Evolutionary conservation across 2,329 filamentous ascomycete species (phyloP), one percentile per base, ranked within the genome.

Genomic region (Pestalotiopsis sp.): DNA sequence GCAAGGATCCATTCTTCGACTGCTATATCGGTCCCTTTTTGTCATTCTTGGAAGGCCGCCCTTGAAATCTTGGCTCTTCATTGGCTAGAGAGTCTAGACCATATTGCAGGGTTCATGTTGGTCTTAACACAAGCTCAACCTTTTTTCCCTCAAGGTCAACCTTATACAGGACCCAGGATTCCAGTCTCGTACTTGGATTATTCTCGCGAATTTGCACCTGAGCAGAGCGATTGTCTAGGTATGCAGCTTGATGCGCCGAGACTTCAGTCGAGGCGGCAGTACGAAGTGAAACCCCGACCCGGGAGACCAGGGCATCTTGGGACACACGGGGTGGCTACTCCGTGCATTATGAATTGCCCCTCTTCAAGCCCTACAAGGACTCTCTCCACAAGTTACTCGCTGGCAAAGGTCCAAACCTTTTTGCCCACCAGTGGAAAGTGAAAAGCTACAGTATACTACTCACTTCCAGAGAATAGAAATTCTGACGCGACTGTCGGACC

Each of bases 21-120:
- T 62, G 27, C 59, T 62, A 62, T 59, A 27, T 59, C 23, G 17
- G 23, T 59, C 31, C 31, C 27, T 39, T 9, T n/a, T 41, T 56
- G 64, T 66, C 64, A 38, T 66, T 66, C 64, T 38, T 13, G 64
- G 64, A 66, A 66, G 27, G 45, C 45, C 23, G 25, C 3, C 25
- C 59, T 17, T 7, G 12, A 27, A 7, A 38, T 62, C 31, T 12
- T 12, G 27, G 36, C 59, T 38, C 25, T 39, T 62, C 25, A 66
- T 66, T 66, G 64, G 64, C 27, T 7, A n/a, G 64, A n/a, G n/a
- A 64, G 61, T 39, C 39, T 64, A 23, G 59, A 20, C 23, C 39
- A 45, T n/a, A 36, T 36, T 9, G 7, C 45, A 14, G n/a, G 49
- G 52, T 57, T n/a, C 52, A 49, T 58, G 64, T 66, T 66, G 39